phyloP scores from a whole-genome alignment of 2,329 filamentous ascomycete species.

The Bipolaris zeicola region DNA sequence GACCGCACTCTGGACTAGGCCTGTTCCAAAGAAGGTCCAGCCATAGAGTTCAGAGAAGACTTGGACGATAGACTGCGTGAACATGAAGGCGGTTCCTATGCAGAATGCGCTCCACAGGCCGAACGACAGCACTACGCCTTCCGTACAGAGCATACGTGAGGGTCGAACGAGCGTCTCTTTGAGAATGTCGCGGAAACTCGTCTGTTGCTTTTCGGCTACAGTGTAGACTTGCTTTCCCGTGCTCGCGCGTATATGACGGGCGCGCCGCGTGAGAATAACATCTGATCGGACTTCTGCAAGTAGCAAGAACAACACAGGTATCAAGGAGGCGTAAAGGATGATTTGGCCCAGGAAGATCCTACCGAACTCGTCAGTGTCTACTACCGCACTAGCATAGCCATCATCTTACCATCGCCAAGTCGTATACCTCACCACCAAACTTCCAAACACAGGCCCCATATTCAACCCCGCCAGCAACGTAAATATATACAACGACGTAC shows the following conservation, averaged over 20 bases:
- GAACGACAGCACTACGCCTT: slow-evolving; percentile 56
- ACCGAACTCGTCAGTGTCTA: slow-evolving; percentile 16
- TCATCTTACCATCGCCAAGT: slow-evolving; percentile 52
- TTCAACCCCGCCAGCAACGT: slow-evolving; percentile 53
- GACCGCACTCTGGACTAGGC: slow-evolving; percentile 54
- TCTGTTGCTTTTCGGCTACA: slow-evolving; percentile 43
- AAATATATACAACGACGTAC: slow-evolving; percentile 53
- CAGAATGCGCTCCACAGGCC: slow-evolving; percentile 57
- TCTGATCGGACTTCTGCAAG: slow-evolving; percentile 56
- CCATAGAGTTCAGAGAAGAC: slow-evolving; percentile 50
- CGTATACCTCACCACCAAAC: slow-evolving; percentile 45
- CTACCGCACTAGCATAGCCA: too few species aligned
- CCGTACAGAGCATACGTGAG: slow-evolving; percentile 54
- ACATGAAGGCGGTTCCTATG: slow-evolving; percentile 56
- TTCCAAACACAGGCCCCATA: slow-evolving; percentile 53
- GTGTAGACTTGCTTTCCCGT: slow-evolving; percentile 35
- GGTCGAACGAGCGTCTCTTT: slow-evolving; percentile 47
- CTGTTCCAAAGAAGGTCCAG: slow-evolving; percentile 51
- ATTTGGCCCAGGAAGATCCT: slow-evolving; percentile 56
- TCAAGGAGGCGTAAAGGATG: slow-evolving; percentile 51
- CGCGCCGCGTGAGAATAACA: slow-evolving; percentile 52
- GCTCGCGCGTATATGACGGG: slow-evolving; percentile 39
- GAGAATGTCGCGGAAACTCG: slow-evolving; percentile 42
- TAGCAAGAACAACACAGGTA: slow-evolving; percentile 50
- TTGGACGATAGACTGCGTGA: slow-evolving; percentile 56